phyloP scores from a whole-genome alignment of 345 rosid genomes.

The Murraya paniculata region DNA sequence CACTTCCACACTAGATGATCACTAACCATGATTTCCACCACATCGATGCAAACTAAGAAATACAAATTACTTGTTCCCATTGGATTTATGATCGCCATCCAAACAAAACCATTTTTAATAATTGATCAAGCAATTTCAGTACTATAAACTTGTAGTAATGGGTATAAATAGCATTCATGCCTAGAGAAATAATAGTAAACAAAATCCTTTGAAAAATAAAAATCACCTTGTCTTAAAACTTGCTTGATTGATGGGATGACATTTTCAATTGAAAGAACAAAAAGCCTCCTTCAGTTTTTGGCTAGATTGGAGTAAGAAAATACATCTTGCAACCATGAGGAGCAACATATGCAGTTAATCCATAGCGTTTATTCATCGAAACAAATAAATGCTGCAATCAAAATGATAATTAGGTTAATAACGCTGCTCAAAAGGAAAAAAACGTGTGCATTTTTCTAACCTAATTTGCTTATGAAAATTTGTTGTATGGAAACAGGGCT shows the following conservation, averaged over 20 bases:
- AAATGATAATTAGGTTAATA: not conserved
- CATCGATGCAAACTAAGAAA: not conserved
- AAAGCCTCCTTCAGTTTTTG: not conserved
- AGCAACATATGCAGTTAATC: slow-evolving; percentile 29
- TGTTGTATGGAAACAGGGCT: not conserved
- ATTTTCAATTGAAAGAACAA: not conserved
- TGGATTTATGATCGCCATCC: not conserved
- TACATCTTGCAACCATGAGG: slow-evolving; percentile 41
- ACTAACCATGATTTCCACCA: not conserved
- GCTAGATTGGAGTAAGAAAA: slow-evolving; percentile 22
- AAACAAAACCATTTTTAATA: not conserved
- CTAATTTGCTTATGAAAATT: not conserved
- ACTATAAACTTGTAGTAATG: too few relatives aligned
- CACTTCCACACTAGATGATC: not conserved
- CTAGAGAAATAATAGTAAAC: not conserved
- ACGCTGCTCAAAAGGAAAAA: not conserved
- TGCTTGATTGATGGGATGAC: not conserved
- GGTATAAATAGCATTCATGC: not conserved
- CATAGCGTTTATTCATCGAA: slow-evolving; percentile 24
- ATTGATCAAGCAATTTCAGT: too few relatives aligned
- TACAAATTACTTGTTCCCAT: not conserved
- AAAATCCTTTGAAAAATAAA: not conserved
- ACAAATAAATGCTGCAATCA: slow-evolving; percentile 34
- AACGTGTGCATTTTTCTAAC: not conserved
- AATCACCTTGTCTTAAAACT: not conserved